Conservation (phyloP, 495 filamentous ascomycete species). For the Neurospora intermedia region DNA sequence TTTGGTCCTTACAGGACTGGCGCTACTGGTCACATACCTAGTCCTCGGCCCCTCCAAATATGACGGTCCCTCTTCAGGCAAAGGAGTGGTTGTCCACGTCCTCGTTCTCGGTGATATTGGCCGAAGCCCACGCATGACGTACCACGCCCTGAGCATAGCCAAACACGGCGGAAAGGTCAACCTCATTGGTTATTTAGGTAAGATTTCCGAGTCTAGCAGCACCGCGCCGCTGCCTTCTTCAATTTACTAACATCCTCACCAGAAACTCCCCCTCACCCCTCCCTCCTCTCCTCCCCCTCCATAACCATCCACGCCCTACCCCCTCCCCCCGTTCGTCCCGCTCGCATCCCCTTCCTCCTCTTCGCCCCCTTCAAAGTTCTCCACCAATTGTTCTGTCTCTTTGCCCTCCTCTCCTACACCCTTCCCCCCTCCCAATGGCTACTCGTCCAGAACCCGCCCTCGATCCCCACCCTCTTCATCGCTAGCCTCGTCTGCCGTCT, state of each 20-base stretch:
- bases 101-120: constrained; percentile 98
- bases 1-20: neutral
- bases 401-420: constrained; percentile 59
- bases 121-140: constrained; percentile 94
- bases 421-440: constrained; percentile 67
- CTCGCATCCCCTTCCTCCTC: constrained; percentile 48
- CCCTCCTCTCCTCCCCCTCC: constrained; percentile 50
- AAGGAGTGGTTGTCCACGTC: constrained; percentile 50
- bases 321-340: constrained; percentile 19
- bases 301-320: constrained; percentile 44
- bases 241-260: constrained; percentile 15
- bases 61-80: constrained; percentile 9
- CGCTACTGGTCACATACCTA: constrained; percentile 1
- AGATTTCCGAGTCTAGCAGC: neutral
- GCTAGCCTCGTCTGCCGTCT: constrained; percentile 62
- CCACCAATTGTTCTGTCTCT: constrained; percentile 63
- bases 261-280: constrained; percentile 54
- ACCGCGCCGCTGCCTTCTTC: neutral
- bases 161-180: constrained; percentile 70
- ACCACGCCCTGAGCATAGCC: constrained; percentile 90
- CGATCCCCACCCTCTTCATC: constrained; percentile 79
- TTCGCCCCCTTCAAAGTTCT: constrained; percentile 79
- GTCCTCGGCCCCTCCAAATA: constrained; percentile 11
- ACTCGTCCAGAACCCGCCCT: constrained; percentile 89
- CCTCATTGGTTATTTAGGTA: constrained; percentile 81